phyloP scores from a whole-genome alignment of 1,284 basidiomycete genomes.

The Ustilago cynodontis region DNA sequence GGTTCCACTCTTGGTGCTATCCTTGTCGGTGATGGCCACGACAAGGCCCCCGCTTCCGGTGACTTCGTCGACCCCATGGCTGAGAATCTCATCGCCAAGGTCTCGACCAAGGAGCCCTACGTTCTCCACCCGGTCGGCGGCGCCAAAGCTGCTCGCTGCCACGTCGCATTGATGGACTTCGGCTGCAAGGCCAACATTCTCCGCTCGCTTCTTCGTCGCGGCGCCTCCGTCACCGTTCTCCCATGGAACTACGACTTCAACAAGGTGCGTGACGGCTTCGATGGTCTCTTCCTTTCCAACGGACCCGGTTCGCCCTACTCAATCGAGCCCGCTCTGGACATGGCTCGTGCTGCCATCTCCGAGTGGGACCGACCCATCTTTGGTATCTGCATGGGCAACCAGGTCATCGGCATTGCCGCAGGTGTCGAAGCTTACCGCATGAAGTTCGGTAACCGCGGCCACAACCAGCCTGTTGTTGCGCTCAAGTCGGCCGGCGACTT shows the following conservation, averaged over 20 bases:
- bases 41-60: constrained; percentile 72
- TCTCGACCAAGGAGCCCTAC: constrained; percentile 88
- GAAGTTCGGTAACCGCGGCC: constrained; percentile 98
- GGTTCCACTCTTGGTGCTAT: constrained; percentile 95
- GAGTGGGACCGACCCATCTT: constrained; percentile 96
- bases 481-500: constrained; percentile 84
- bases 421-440: constrained; percentile 96
- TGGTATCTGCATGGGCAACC: constrained; percentile 92
- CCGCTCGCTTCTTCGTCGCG: constrained; percentile 88
- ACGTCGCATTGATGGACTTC: constrained; percentile 95
- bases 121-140: constrained; percentile 87
- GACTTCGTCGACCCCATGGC: constrained; percentile 84
- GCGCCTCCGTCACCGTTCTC: constrained; percentile 91
- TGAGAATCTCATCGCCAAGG: constrained; percentile 93
- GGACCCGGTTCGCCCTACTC: constrained; percentile 94
- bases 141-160: constrained; percentile 72
- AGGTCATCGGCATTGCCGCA: constrained; percentile 92
- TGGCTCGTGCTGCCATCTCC: constrained; percentile 79
- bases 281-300: constrained; percentile 96
- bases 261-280: constrained; percentile 84
- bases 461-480: constrained; percentile 97
- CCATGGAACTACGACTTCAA: constrained; percentile 99
- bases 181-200: constrained; percentile 98
- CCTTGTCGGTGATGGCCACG: constrained; percentile 82
- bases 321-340: constrained; percentile 85